phyloP scores from a whole-genome alignment of 2,329 filamentous ascomycete genomes.

The Pseudogymnoascus sp. region DNA sequence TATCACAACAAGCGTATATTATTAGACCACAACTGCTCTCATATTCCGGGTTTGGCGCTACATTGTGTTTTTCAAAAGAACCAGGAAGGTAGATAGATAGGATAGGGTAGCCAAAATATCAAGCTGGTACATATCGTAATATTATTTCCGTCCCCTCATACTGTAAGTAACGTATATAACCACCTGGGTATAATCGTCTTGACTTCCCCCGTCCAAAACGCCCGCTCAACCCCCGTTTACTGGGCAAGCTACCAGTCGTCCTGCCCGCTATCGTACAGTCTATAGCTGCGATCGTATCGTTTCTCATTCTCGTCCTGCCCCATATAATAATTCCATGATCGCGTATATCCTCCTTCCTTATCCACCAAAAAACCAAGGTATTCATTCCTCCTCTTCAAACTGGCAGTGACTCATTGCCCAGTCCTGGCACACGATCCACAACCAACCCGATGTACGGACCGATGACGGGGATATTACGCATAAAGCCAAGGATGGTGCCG shows the following conservation, averaged over 20 bases:
- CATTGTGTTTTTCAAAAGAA: neutral
- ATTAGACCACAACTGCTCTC: neutral
- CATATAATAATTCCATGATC: conserved; percentile 5
- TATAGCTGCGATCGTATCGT: conserved; percentile 7
- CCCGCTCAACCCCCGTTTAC: neutral
- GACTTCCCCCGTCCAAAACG: conserved; percentile 6
- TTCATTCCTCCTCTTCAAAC: conserved; percentile 42
- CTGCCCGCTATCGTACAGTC: neutral
- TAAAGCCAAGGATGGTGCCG: conserved; percentile 82
- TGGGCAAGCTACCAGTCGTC: neutral
- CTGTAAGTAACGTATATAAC: conserved; percentile 2
- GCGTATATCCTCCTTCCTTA: neutral
- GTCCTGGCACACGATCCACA: conserved; percentile 63
- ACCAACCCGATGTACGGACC: conserved; percentile 74
- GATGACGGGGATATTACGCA: conserved; percentile 73
- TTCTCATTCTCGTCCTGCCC: neutral
- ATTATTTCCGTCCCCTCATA: conserved; percentile 6
- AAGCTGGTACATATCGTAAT: conserved; percentile 6
- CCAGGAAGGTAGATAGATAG: neutral
- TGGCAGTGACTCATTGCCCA: conserved; percentile 67
- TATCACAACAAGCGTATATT: neutral
- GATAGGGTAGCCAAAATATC: neutral
- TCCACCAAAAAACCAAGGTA: neutral
- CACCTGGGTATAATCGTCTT: conserved; percentile 6
- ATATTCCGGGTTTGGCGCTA: neutral